Evolutionary conservation across 257 asterid genomes (phyloP).

Genomic region (Nemophila menziesii): DNA sequence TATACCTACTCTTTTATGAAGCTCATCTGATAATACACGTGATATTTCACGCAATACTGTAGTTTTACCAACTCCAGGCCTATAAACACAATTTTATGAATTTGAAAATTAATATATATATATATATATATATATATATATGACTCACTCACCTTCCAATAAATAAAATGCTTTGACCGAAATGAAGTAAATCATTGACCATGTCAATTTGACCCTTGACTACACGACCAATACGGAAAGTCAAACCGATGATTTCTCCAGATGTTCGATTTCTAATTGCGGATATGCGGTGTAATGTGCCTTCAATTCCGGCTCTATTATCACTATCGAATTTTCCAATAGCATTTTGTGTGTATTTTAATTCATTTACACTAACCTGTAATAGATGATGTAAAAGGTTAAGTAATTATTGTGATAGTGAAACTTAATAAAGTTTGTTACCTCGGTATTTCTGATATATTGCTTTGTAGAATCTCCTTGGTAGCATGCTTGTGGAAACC

Average conservation of each 20-base stretch:
- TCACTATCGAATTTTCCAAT: conserved; percentile 64
- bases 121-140: no score
- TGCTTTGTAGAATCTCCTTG: conserved; percentile 36
- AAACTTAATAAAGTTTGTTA: no score
- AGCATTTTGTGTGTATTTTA: conserved; percentile 48
- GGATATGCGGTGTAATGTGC: conserved; percentile 73
- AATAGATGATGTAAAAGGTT: conserved; percentile 4
- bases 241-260: conserved; percentile 57
- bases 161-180: conserved; percentile 77
- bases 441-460: conserved; percentile 48
- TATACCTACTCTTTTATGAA: conserved; percentile 80
- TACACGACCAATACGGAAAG: conserved; percentile 74
- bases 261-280: conserved; percentile 58
- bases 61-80: conserved; percentile 85
- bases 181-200: conserved; percentile 64
- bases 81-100: conserved; percentile 12
- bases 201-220: conserved; percentile 38
- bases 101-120: background rate
- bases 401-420: background rate
- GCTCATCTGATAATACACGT: conserved; percentile 53
- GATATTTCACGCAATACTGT: conserved; percentile 69
- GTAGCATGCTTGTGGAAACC: conserved; percentile 61
- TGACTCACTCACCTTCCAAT: conserved; percentile 50
- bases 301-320: conserved; percentile 66
- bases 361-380: conserved; percentile 53